phyloP scores from a whole-genome alignment of 805 yeast species.

The Cyberlindnera bimundalis region DNA sequence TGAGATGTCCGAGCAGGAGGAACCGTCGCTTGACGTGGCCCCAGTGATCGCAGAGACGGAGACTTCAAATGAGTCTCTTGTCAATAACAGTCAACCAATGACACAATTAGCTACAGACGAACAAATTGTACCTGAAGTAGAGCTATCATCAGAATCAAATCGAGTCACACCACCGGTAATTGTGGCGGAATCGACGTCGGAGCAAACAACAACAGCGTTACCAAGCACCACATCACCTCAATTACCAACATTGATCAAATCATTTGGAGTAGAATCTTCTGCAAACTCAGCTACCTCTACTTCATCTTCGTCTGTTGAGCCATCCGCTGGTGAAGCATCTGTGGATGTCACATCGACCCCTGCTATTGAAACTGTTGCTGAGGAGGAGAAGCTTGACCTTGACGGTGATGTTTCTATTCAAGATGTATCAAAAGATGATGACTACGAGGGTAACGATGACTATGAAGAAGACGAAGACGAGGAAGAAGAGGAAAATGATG shows the following conservation, averaged over 20 bases:
- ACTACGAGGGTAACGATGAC: constrained; percentile 12
- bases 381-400: constrained; percentile 6
- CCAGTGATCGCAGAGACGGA: not conserved
- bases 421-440: constrained; percentile 14
- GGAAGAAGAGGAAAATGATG: constrained; percentile 9
- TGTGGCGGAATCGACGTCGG: too few relatives aligned
- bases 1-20: not conserved
- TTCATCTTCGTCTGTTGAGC: not conserved
- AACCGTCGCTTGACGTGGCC: not conserved
- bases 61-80: not conserved
- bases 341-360: not conserved
- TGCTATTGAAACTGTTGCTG: not conserved
- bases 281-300: not conserved
- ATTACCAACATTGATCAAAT: not conserved
- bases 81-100: too few relatives aligned
- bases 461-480: constrained; percentile 11
- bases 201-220: not conserved
- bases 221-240: not conserved
- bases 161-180: too few relatives aligned
- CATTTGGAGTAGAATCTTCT: not conserved
- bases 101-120: too few relatives aligned
- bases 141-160: too few relatives aligned
- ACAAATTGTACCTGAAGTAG: too few relatives aligned
- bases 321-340: not conserved
- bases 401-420: constrained; percentile 18